Percentiles rank a stretch among this genome's conserved stretches.
Conservation (phyloP, 176 grass and related monocot species). For the Oropetium thomaeum region DNA sequence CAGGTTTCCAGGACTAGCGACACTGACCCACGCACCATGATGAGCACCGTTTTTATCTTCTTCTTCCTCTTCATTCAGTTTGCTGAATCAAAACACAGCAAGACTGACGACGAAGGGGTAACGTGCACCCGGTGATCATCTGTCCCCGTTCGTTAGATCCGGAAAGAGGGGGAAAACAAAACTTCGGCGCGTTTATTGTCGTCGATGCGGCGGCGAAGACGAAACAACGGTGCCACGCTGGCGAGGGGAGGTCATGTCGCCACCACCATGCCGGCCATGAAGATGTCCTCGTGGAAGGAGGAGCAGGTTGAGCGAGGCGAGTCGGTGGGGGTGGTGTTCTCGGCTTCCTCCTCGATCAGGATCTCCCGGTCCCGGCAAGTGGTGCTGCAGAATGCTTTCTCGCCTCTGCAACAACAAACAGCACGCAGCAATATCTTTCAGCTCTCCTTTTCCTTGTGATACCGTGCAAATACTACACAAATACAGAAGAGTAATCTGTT, state of each 20-base stretch:
- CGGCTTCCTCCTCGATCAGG: slow-evolving; percentile 59
- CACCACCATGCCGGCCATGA: slow-evolving; percentile 72
- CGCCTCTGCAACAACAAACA: slow-evolving; percentile 45
- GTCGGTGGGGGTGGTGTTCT: slow-evolving; percentile 31
- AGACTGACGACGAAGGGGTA: background rate
- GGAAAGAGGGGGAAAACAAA: background rate
- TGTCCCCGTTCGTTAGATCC: background rate
- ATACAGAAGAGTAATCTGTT: background rate
- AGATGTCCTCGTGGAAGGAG: slow-evolving; percentile 69
- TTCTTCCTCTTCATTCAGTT: slow-evolving; percentile 24
- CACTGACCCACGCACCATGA: slow-evolving; percentile 49
- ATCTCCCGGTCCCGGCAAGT: slow-evolving; percentile 78
- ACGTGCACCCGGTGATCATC: background rate
- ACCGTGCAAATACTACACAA: background rate
- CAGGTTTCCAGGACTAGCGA: slow-evolving; percentile 29
- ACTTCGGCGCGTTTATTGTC: background rate
- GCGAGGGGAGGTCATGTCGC: slow-evolving; percentile 40
- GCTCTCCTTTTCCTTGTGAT: background rate
- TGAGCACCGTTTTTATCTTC: slow-evolving; percentile 10
- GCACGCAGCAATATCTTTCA: background rate
- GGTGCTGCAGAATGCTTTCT: slow-evolving; percentile 84
- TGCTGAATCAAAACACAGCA: slow-evolving; percentile 45
- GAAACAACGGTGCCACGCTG: background rate
- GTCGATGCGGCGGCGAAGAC: background rate
- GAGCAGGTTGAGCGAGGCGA: slow-evolving; percentile 45